Base-by-base conservation (phyloP, 441 rosid species). In the Erodium texanum region DNA sequence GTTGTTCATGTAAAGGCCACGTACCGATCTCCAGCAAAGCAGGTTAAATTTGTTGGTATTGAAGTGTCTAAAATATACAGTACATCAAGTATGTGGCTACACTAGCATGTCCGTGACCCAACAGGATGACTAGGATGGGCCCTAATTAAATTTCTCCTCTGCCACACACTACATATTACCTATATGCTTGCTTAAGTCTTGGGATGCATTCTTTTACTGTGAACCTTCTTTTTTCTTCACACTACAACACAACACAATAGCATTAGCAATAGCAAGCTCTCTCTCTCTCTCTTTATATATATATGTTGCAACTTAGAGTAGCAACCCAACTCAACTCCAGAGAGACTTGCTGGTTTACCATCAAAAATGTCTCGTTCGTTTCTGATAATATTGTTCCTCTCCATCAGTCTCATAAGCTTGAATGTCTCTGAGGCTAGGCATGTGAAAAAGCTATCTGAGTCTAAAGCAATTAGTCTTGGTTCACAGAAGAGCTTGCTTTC, bases 391-490 rank as follows among this genome's bases (percentile, higher is more conserved):
- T 29, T 71, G 27, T n/a, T 81, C 65, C 76, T 85, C 64, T 54
- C 76, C 71, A 73, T 7, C 34, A 7, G 6, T 29, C 34, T 29
- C 34, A 29, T 29, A 29, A 29, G 6, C 6, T 1, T 2, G 3
- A 29, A 29, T 7, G 6, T 71, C 68, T 81, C 85, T 56, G 80
- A 80, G 27, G 85, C 86, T 19, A 74, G 63, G 29, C 79, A 38
- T 48, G 67, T 64, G 34, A 77, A 66, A 79, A 81, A 76, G 50
- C 86, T 63, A 73, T 79, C 87, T n/a, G n/a, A n/a, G n/a, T n/a
- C n/a, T n/a, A n/a, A n/a, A n/a, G n/a, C n/a, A n/a, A n/a, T n/a
- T n/a, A n/a, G n/a, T n/a, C n/a, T n/a, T n/a, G n/a, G n/a, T n/a
- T n/a, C n/a, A n/a, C n/a, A n/a, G n/a, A n/a, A n/a, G n/a, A n/a